Evolutionary conservation across 331 rosid genomes (phyloP).

Genomic region (Cydonia oblonga): DNA sequence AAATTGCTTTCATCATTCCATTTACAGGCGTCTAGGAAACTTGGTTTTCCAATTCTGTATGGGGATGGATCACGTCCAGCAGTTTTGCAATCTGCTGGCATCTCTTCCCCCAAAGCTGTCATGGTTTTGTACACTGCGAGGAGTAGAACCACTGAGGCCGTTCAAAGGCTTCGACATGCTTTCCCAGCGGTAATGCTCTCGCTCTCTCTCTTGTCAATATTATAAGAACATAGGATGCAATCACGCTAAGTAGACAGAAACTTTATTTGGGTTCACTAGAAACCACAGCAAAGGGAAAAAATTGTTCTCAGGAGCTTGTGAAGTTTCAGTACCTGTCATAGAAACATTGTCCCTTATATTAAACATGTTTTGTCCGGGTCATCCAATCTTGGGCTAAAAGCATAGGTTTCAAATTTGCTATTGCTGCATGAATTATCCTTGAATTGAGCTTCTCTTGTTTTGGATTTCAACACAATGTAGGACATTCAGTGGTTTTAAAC

Average conservation of each 20-base stretch:
- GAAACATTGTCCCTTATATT: neutral
- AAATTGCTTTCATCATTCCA: neutral
- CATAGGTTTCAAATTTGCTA: neutral
- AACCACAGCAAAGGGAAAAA: neutral
- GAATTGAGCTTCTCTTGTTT: neutral
- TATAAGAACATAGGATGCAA: neutral
- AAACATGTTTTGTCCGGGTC: neutral
- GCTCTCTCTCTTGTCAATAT: neutral
- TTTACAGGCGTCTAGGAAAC: slow-evolving; percentile 59
- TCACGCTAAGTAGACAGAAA: neutral
- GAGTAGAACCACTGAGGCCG: slow-evolving; percentile 56
- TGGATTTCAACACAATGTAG: neutral
- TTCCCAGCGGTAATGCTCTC: slow-evolving; percentile 68
- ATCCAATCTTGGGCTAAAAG: neutral
- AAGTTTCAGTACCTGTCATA: neutral
- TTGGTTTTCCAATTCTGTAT: slow-evolving; percentile 75
- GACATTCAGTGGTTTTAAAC: neutral
- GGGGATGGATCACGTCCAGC: slow-evolving; percentile 93
- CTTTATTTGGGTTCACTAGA: neutral
- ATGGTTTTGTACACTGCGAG: slow-evolving; percentile 80
- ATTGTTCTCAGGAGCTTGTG: neutral
- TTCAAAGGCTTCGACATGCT: slow-evolving; percentile 61
- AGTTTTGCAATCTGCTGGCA: slow-evolving; percentile 91
- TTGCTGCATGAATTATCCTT: neutral
- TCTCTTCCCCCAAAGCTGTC: slow-evolving; percentile 83